Percentiles rank a stretch among this genome's conserved stretches.
These are phyloP conservation scores for Triadica sebifera DNA, from an alignment of 345 rosid species.

Conservation along the genomic window DNA sequence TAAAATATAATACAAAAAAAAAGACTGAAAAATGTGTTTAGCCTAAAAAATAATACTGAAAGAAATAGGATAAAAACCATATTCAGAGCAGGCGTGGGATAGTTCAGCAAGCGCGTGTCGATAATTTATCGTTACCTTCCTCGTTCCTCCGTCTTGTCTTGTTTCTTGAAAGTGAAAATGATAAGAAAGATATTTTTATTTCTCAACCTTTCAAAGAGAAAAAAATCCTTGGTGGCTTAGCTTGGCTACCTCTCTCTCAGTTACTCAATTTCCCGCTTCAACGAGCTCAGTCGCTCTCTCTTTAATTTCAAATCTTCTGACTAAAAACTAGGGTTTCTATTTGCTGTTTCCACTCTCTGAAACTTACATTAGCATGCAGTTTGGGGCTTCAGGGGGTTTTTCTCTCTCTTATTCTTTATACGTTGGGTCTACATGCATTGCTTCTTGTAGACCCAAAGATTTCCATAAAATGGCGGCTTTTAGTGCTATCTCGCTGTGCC, in stretches of 20 bases:
- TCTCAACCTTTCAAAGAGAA: constrained; percentile 23
- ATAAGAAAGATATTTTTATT: constrained; percentile 26
- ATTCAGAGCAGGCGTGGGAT: not conserved
- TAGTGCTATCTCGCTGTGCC: constrained; percentile 50
- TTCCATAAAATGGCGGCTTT: constrained; percentile 55
- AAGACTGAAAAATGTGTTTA: no score
- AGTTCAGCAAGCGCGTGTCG: constrained; percentile 18
- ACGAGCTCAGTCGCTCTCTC: not conserved
- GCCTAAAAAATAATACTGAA: no score
- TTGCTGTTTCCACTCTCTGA: not conserved
- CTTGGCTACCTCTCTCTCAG: constrained; percentile 3
- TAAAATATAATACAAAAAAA: no score
- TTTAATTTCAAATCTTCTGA: constrained; percentile 6
- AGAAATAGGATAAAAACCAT: no score
- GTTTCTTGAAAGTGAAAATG: constrained; percentile 1
- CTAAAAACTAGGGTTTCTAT: constrained; percentile 24
- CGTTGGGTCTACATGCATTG: constrained; percentile 14
- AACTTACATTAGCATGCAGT: constrained; percentile 19
- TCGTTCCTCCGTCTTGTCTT: not conserved
- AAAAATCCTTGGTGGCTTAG: not conserved
- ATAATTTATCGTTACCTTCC: not conserved
- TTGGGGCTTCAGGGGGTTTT: constrained; percentile 29
- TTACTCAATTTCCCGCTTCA: constrained; percentile 37
- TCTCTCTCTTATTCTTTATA: constrained; percentile 31
- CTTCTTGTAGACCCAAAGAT: constrained; percentile 26